phyloP scores from a whole-genome alignment of 495 filamentous ascomycete genomes.

The Articulospora tetracladia region DNA sequence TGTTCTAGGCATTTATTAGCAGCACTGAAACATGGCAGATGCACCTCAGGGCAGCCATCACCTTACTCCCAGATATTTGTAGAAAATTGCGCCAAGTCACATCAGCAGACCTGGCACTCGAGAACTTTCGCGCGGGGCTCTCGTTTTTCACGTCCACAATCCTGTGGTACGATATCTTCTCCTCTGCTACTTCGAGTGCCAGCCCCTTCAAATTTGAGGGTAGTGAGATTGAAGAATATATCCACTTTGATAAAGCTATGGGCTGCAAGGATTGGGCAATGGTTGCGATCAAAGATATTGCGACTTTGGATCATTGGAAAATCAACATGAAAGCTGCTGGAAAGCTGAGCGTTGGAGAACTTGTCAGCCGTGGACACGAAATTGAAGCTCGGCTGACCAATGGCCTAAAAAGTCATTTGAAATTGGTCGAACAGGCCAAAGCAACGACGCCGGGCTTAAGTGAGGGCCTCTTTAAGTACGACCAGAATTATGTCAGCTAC shows the following conservation, averaged over 20 bases:
- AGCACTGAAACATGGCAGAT: background rate
- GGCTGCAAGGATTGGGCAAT: conserved; percentile 16
- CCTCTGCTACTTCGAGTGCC: background rate
- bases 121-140: background rate
- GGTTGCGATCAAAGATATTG: background rate
- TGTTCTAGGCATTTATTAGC: background rate
- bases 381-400: conserved; percentile 27
- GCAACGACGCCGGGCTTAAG: background rate
- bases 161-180: conserved; percentile 9
- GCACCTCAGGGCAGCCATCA: background rate
- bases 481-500: background rate
- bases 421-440: background rate
- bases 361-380: conserved; percentile 26
- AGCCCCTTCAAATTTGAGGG: background rate
- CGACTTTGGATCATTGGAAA: conserved; percentile 30
- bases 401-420: conserved; percentile 8
- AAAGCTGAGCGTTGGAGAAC: conserved; percentile 29
- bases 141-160: background rate
- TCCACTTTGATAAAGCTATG: conserved; percentile 7
- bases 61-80: background rate
- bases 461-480: background rate
- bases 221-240: background rate
- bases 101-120: background rate
- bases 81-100: background rate
- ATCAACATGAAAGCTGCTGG: conserved; percentile 15